Percentiles rank a stretch among this genome's conserved stretches.
These are phyloP conservation scores for Boeremia lycopersici DNA, from an alignment of 2,329 filamentous ascomycete species.

Conservation along the genomic window DNA sequence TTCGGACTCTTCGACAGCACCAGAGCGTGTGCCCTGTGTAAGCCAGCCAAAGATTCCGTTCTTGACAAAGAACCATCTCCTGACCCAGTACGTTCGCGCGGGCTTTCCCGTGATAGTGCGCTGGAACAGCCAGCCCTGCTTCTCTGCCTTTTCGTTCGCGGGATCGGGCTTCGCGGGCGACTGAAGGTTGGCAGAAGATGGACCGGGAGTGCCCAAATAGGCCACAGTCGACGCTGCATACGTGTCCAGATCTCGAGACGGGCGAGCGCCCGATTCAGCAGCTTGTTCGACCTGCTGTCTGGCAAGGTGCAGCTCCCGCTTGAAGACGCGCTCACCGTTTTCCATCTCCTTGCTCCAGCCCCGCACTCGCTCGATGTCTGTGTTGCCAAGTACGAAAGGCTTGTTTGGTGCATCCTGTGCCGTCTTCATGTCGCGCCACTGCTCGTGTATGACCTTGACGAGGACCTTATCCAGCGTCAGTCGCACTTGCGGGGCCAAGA, in stretches of 20 bases:
- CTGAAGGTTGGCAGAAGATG: slow-evolving; percentile 59
- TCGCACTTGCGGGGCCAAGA: slow-evolving; percentile 83
- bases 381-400: slow-evolving; percentile 68
- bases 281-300: slow-evolving; percentile 81
- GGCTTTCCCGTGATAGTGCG: slow-evolving; percentile 85
- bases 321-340: slow-evolving; percentile 80
- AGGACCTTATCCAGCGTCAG: slow-evolving; percentile 84
- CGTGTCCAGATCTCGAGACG: slow-evolving; percentile 90
- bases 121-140: slow-evolving; percentile 93
- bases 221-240: slow-evolving; percentile 90
- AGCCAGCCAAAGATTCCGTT: slow-evolving; percentile 97
- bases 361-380: slow-evolving; percentile 87
- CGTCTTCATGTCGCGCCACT: slow-evolving; percentile 84
- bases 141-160: slow-evolving; percentile 65
- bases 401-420: slow-evolving; percentile 69
- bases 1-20: slow-evolving; percentile 91
- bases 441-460: slow-evolving; percentile 81
- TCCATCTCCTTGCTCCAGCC: slow-evolving; percentile 97
- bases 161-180: slow-evolving; percentile 59
- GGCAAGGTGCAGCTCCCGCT: slow-evolving; percentile 77
- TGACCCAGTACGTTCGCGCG: slow-evolving; percentile 84
- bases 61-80: slow-evolving; percentile 94
- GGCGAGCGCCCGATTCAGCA: slow-evolving; percentile 72
- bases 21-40: slow-evolving; percentile 76
- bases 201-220: slow-evolving; percentile 71